phyloP scores from a whole-genome alignment of 1,284 basidiomycete species.

The Ceratobasidium sp. region DNA sequence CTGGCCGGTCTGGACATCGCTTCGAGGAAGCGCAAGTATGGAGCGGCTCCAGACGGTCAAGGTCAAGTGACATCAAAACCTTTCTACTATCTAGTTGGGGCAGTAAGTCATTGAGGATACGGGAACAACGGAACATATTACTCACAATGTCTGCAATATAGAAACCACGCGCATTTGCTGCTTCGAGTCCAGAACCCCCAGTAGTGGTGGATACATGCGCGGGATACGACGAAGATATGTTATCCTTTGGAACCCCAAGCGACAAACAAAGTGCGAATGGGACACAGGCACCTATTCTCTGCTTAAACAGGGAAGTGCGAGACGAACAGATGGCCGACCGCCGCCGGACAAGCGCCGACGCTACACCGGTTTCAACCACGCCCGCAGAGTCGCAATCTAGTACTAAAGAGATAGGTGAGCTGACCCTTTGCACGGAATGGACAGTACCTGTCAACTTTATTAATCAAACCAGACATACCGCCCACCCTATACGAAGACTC shows the following conservation, averaged over 20 bases:
- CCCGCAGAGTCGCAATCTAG: too few species aligned
- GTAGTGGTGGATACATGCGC: background rate
- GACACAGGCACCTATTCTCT: background rate
- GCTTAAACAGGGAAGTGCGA: background rate
- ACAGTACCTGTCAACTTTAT: background rate
- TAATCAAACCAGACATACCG: constrained; percentile 8
- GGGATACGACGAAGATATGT: constrained; percentile 4
- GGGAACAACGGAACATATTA: too few species aligned
- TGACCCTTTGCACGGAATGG: background rate
- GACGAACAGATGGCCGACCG: background rate
- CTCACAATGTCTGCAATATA: background rate
- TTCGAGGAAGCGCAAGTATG: constrained; percentile 24
- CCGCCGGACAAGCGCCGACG: too few species aligned
- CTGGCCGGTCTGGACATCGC: constrained; percentile 16
- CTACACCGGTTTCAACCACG: background rate
- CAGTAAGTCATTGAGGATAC: constrained; percentile 4
- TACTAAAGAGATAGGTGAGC: too few species aligned
- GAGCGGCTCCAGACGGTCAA: background rate
- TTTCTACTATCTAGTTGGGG: background rate
- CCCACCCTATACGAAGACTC: constrained; percentile 24
- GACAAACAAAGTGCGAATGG: background rate
- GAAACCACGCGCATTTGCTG: constrained; percentile 1
- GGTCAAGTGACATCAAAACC: background rate
- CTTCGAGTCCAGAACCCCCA: background rate
- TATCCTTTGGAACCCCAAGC: constrained; percentile 18